Percentiles rank a stretch among this genome's conserved stretches.
Conservation (phyloP, 2,329 filamentous ascomycete genomes). For the Ceratocystis albifundus region DNA sequence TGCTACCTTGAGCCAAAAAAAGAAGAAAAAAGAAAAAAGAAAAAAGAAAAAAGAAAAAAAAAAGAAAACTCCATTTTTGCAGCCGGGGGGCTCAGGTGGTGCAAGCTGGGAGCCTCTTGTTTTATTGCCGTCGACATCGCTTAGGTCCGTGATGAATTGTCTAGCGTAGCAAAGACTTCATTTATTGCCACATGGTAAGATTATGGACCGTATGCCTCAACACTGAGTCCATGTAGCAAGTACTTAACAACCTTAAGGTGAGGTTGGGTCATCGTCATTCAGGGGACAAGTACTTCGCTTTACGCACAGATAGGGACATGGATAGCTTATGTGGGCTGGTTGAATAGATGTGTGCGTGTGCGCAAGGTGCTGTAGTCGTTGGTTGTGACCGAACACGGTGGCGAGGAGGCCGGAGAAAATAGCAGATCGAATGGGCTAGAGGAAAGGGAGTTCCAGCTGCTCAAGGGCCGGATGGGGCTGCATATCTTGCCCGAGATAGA, state of each 20-base stretch:
- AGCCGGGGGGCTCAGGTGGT: no score
- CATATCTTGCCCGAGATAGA: neutral
- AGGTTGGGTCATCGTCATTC: neutral
- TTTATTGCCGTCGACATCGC: neutral
- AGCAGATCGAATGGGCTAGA: neutral
- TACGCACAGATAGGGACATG: conserved; percentile 1
- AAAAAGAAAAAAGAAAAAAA: no score
- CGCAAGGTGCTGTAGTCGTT: neutral
- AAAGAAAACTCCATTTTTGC: no score
- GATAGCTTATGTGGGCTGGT: neutral
- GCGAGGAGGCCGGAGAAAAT: neutral
- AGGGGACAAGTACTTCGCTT: neutral
- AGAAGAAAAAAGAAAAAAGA: no score
- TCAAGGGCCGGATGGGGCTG: neutral
- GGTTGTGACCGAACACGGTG: neutral
- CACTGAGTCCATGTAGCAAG: neutral
- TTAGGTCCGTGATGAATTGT: neutral
- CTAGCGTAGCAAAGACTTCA: neutral
- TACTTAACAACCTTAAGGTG: neutral
- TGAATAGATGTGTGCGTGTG: neutral
- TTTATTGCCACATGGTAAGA: conserved; percentile 1
- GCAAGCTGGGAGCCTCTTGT: neutral
- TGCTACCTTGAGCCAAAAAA: no score
- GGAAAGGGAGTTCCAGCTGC: neutral
- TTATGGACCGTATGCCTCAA: neutral